phyloP scores from a whole-genome alignment of 192 early-diverging fungal genomes.

The Chytriomyces sp. region DNA sequence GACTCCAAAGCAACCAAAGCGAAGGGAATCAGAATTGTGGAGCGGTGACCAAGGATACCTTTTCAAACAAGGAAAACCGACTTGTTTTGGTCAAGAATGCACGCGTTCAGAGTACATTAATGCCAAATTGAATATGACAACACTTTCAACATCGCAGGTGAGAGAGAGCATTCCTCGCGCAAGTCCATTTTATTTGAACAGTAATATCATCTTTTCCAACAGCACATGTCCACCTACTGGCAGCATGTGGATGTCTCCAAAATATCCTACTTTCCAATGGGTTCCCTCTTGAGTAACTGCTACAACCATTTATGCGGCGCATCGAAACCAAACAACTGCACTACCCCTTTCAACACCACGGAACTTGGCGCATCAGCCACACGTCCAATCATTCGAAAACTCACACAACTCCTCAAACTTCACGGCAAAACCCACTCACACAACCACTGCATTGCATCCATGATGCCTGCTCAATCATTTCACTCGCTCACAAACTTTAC shows the following conservation, averaged over 20 bases:
- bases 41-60: conserved; percentile 5
- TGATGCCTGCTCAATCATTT: neutral
- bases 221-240: conserved; percentile 22
- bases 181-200: neutral
- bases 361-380: neutral
- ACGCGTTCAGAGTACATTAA: conserved; percentile 12
- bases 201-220: neutral
- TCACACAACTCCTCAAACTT: neutral
- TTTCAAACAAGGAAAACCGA: conserved; percentile 7
- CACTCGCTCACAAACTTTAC: conserved; percentile 10
- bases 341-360: neutral
- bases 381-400: neutral
- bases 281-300: neutral
- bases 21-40: conserved; percentile 2
- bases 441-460: conserved; percentile 14
- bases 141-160: conserved; percentile 6
- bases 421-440: neutral
- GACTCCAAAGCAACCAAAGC: neutral
- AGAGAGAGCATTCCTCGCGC: neutral
- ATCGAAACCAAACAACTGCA: neutral
- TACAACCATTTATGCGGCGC: neutral
- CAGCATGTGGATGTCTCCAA: conserved; percentile 11
- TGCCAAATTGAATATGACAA: conserved; percentile 6
- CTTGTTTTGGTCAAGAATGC: conserved; percentile 20
- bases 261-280: conserved; percentile 3